Conservation (phyloP, 768 basidiomycete genomes). For the Tylopilus sp. region DNA sequence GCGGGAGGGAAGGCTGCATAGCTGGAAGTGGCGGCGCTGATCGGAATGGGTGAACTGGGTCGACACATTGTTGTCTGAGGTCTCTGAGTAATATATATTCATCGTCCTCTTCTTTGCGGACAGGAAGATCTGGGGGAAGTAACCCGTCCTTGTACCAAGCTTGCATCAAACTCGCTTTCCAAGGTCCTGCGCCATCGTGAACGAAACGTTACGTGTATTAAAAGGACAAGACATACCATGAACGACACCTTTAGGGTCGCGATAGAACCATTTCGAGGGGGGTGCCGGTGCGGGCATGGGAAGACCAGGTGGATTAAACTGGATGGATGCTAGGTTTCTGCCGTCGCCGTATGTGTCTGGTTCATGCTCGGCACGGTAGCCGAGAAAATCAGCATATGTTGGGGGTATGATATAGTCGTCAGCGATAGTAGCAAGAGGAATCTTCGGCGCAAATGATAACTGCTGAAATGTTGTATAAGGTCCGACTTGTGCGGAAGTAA, state of each 20-base stretch:
- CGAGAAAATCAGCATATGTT: conserved; percentile 76
- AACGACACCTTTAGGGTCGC: conserved; percentile 75
- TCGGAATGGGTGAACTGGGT: conserved; percentile 77
- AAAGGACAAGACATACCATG: conserved; percentile 54
- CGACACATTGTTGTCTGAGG: conserved; percentile 71
- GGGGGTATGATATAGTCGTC: conserved; percentile 92
- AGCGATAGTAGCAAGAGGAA: conserved; percentile 84
- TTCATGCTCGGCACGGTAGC: conserved; percentile 64
- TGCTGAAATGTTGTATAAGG: conserved; percentile 94
- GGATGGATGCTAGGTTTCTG: conserved; percentile 53
- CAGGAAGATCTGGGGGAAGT: conserved; percentile 78
- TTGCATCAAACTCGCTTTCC: conserved; percentile 87
- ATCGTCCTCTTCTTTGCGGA: conserved; percentile 70
- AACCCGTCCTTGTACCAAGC: conserved; percentile 85
- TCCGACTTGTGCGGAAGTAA: conserved; percentile 70
- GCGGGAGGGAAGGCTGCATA: conserved; percentile 20
- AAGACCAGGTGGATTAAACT: conserved; percentile 78
- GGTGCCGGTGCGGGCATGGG: conserved; percentile 65
- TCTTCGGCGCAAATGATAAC: conserved; percentile 77
- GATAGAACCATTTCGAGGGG: conserved; percentile 79
- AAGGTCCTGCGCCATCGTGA: conserved; percentile 55
- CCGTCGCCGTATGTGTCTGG: conserved; percentile 45
- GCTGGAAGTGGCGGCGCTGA: conserved; percentile 42
- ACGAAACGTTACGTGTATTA: conserved; percentile 1
- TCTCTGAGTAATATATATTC: conserved; percentile 70